Percentiles rank a stretch among this genome's conserved stretches.
phyloP scores from a whole-genome alignment of 768 basidiomycete genomes.

The Xerocomellus intermedius region DNA sequence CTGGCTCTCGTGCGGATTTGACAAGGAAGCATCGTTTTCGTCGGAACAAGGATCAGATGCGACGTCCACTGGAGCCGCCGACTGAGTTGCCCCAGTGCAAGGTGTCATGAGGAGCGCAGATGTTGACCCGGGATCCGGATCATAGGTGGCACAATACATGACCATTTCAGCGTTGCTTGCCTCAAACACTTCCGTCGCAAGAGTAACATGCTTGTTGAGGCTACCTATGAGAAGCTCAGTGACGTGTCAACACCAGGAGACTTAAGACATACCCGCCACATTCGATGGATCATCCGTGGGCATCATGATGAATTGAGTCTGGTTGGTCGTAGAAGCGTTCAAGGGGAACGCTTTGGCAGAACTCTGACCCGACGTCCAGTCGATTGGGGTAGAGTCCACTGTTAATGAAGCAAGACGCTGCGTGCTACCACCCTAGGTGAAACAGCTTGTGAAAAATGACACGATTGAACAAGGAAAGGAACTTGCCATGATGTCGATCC shows the following conservation, averaged over 20 bases:
- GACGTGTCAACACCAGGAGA: not conserved
- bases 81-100: slow-evolving; percentile 41
- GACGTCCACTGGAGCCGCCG: not conserved
- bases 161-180: slow-evolving; percentile 34
- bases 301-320: slow-evolving; percentile 44
- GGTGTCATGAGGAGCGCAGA: slow-evolving; percentile 49
- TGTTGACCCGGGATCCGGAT: slow-evolving; percentile 47
- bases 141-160: slow-evolving; percentile 60
- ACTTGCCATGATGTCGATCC: slow-evolving; percentile 50
- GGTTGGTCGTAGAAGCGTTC: slow-evolving; percentile 48
- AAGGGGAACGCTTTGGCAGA: slow-evolving; percentile 38
- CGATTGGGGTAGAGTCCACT: slow-evolving; percentile 19
- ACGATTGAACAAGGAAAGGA: not conserved
- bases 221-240: slow-evolving; percentile 12
- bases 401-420: slow-evolving; percentile 24
- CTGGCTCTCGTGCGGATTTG: slow-evolving; percentile 46
- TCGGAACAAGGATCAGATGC: slow-evolving; percentile 9
- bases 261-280: slow-evolving; percentile 12
- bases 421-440: not conserved
- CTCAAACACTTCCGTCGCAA: slow-evolving; percentile 47
- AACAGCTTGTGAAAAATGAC: not conserved
- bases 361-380: slow-evolving; percentile 30
- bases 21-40: slow-evolving; percentile 4
- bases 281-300: slow-evolving; percentile 16
- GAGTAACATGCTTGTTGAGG: slow-evolving; percentile 34